phyloP scores from a whole-genome alignment of 208 protist genomes.

The Acanthamoeba sp. region DNA sequence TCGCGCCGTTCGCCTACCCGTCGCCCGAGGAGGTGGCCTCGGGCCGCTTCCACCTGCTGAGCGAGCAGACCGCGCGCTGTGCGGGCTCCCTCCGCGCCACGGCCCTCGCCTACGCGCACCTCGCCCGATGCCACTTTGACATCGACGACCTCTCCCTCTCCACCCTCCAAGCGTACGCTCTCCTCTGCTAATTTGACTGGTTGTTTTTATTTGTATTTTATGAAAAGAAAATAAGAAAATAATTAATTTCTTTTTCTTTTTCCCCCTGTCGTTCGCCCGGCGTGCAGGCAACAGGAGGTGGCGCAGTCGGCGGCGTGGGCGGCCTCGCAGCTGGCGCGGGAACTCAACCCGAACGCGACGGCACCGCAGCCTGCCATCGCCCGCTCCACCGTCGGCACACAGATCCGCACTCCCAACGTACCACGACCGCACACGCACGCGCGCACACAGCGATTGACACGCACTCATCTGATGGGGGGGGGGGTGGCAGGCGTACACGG shows the following conservation, averaged over 20 bases:
- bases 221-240: too few relatives aligned
- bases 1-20: neutral
- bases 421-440: neutral
- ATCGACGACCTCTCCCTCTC: conserved; percentile 14
- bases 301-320: conserved; percentile 18
- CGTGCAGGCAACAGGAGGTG: neutral
- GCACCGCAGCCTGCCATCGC: neutral
- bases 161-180: conserved; percentile 9
- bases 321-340: neutral
- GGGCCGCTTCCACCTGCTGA: neutral
- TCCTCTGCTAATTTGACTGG: too few relatives aligned
- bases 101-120: neutral
- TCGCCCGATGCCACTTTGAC: conserved; percentile 3
- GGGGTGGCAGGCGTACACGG: neutral
- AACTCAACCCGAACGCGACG: neutral
- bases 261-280: neutral
- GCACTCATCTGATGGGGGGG: neutral
- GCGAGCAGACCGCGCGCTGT: neutral
- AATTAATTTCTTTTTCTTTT: neutral
- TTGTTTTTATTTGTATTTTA: too few relatives aligned
- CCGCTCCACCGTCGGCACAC: neutral
- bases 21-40: neutral
- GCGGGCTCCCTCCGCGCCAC: neutral
- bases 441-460: neutral
- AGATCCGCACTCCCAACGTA: conserved; percentile 5